phyloP scores from a whole-genome alignment of 176 grass and related monocot genomes.

The Hyparrhenia diplandra region DNA sequence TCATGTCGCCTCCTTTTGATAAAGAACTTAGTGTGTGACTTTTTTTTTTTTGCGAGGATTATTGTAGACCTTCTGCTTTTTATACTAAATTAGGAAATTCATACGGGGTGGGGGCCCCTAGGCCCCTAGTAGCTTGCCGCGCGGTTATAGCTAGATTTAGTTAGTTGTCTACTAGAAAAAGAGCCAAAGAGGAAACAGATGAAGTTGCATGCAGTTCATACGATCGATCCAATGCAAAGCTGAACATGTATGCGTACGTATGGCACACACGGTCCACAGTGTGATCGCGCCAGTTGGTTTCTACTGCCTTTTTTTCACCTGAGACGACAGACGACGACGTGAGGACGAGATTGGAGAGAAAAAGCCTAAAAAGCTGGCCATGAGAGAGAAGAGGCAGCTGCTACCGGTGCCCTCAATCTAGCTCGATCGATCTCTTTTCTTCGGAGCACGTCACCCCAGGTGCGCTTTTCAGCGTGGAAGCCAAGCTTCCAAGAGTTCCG shows the following conservation, averaged over 20 bases:
- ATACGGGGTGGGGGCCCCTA: neutral
- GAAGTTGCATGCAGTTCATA: neutral
- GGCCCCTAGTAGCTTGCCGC: neutral
- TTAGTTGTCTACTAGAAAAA: neutral
- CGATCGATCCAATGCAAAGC: neutral
- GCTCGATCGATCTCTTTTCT: neutral
- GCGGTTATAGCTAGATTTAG: neutral
- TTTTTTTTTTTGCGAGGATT: too few relatives aligned
- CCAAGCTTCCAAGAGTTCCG: neutral
- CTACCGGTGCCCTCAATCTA: neutral
- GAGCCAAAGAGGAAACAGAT: neutral
- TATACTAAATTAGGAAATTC: neutral
- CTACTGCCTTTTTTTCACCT: neutral
- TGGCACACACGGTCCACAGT: neutral
- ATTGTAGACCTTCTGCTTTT: neutral
- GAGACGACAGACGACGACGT: too few relatives aligned
- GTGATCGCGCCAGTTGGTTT: neutral
- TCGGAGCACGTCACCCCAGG: neutral
- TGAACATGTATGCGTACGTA: neutral
- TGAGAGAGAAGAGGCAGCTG: neutral
- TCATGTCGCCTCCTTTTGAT: neutral
- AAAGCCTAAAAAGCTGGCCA: neutral
- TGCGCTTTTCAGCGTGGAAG: neutral
- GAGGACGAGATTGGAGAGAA: neutral
- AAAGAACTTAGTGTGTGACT: too few relatives aligned